Base-by-base conservation (phyloP, 1,139 yeast species). In the Blastobotrys ciferrii region DNA sequence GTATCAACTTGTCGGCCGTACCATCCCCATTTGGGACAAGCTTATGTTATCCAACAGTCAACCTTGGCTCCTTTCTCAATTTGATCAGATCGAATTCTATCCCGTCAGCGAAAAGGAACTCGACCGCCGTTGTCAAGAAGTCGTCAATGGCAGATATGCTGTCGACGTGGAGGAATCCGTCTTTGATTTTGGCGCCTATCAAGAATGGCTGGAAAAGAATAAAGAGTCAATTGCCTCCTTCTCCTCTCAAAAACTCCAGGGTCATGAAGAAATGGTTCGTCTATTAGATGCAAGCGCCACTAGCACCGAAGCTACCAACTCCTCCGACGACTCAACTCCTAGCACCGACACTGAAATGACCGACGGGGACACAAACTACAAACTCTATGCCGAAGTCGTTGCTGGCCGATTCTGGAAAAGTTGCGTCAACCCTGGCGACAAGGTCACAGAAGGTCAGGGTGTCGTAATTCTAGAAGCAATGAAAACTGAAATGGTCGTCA, bases 391-490 rank as follows among this genome's bases (percentile, higher is more conserved):
- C 15, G 97, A 92, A 66, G 92, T 48, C 6, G 49, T 82, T 64
- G 86, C 96, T 11, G 98, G 98, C 50, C 77, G 98, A 59, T 89
- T 92, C 80, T 92, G 98, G 98, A 92, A 92, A 69, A 80, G 94
- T 2, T 73, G 89, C 58, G 95, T 85, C 31, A 71, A 75, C 48
- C 91, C 78, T 41, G 97, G 96, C n/a, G 94, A 86, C 58, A 69
- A 58, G 17, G 95, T 92, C 30, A 72, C 73, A 47, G 77, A 72
- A 50, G 95, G 91, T 32, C 92, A 87, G 60, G 89, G 89, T 3
- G 74, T 92, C 55, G 78, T 92, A 54, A 88, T 92, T 47, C 87
- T 92, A 51, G 98, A 92, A 68, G 98, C 98, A 47, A 92, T 92
- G 98, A 92, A 92, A 74, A 92, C 98, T 0, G 98, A 92, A 68